Conservation (phyloP, 345 rosid species). For the Populus nigra region DNA sequence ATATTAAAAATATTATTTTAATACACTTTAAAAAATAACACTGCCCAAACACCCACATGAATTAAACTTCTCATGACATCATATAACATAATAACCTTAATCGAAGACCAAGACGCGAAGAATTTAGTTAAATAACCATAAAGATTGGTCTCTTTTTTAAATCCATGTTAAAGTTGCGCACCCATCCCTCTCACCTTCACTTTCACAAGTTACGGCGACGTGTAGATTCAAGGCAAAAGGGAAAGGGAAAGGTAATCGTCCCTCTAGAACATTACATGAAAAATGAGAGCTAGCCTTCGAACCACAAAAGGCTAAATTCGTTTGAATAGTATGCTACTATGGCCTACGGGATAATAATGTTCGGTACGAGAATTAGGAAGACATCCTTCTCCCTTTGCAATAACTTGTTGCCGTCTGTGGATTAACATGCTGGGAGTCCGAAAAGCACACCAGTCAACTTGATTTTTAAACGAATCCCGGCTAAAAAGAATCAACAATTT, state of each 20-base stretch:
- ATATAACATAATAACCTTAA: too few relatives aligned
- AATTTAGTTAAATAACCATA: not conserved
- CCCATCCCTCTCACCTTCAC: not conserved
- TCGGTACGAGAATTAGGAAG: not conserved
- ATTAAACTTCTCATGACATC: too few relatives aligned
- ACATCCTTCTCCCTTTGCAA: not conserved
- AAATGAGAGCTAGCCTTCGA: not conserved
- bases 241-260: too few relatives aligned
- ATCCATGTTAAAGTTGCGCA: not conserved
- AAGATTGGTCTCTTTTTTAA: not conserved
- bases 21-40: too few relatives aligned
- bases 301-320: not conserved
- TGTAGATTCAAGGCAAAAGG: not conserved
- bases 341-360: not conserved
- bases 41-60: fast-evolving
- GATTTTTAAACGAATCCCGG: not conserved
- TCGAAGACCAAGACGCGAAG: not conserved
- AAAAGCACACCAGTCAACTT: not conserved
- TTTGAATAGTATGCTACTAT: not conserved
- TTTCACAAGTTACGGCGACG: not conserved
- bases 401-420: not conserved
- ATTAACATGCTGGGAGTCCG: not conserved
- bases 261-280: too few relatives aligned
- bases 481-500: not conserved
- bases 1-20: too few relatives aligned